These are phyloP conservation scores for Seiridium cupressi DNA, from an alignment of 2,329 filamentous ascomycete genomes.

Conservation along the genomic window DNA sequence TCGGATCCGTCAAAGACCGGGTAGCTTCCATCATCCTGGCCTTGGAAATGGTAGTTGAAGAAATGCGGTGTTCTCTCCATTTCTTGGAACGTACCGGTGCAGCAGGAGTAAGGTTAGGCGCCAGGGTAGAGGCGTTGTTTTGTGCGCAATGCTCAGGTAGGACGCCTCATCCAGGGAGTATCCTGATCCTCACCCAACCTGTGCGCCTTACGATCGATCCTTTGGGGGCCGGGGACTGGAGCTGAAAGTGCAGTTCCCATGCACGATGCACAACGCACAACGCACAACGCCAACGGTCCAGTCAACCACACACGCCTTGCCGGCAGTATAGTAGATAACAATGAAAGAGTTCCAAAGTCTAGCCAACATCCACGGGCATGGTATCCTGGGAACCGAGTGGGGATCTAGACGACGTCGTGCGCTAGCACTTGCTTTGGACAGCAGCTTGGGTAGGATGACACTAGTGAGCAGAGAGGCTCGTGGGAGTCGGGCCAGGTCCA, in stretches of 20 bases:
- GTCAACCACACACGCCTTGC: neutral
- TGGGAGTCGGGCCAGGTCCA: neutral
- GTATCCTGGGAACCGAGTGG: neutral
- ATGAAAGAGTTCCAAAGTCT: neutral
- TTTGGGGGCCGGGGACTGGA: neutral
- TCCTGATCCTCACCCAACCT: neutral
- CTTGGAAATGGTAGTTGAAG: conserved; percentile 18
- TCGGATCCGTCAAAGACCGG: conserved; percentile 17
- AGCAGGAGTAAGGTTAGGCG: neutral
- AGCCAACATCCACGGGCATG: neutral
- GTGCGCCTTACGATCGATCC: neutral
- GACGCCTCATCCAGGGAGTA: neutral
- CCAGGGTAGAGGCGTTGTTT: neutral
- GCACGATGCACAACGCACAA: neutral
- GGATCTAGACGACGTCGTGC: neutral
- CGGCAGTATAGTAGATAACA: neutral
- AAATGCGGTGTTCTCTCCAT: conserved; percentile 23
- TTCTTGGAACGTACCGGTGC: conserved; percentile 1
- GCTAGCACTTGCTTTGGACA: neutral
- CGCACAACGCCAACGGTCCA: neutral
- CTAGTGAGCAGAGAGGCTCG: conserved; percentile 5
- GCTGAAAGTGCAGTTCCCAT: too few species aligned
- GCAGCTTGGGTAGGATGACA: conserved; percentile 4
- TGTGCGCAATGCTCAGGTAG: neutral
- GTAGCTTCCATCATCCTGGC: conserved; percentile 17